Evolutionary conservation across 306 rosid species (phyloP).

Genomic region (Fagus crenata): DNA sequence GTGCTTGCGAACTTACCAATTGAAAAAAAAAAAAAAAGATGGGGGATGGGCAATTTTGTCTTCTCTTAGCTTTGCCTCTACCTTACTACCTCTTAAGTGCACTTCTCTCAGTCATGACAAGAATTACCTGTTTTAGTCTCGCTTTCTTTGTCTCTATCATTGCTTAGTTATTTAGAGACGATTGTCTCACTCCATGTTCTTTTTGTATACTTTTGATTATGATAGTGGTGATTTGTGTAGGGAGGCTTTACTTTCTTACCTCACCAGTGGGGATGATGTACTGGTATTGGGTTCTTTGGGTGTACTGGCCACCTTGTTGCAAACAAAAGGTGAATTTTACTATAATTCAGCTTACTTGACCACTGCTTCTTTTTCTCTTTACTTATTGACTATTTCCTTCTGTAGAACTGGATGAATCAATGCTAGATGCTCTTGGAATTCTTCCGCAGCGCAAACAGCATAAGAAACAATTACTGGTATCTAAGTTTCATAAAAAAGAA

Average conservation of each 20-base stretch:
- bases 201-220: conserved; percentile 4
- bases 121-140: neutral
- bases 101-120: neutral
- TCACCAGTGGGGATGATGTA: conserved; percentile 65
- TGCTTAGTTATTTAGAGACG: neutral
- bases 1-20: too few species aligned
- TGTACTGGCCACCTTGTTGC: conserved; percentile 77
- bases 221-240: conserved; percentile 43
- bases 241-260: conserved; percentile 72
- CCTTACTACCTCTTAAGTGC: too few species aligned
- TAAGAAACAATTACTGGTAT: conserved; percentile 84
- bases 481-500: neutral
- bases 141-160: neutral
- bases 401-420: conserved; percentile 83
- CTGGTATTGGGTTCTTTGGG: conserved; percentile 77
- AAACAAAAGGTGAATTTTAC: conserved; percentile 73
- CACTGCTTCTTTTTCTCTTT: conserved; percentile 27
- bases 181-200: neutral
- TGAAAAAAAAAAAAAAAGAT: too few species aligned
- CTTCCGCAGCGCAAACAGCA: conserved; percentile 95
- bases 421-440: conserved; percentile 89
- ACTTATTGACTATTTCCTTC: conserved; percentile 31
- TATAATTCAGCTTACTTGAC: conserved; percentile 25
- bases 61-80: too few species aligned
- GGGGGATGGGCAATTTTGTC: too few species aligned